Evolutionary conservation across 83 land plant genomes (phyloP), one percentile per base, ranked within the genome.

Genomic region (Diphasiastrum complanatum): DNA sequence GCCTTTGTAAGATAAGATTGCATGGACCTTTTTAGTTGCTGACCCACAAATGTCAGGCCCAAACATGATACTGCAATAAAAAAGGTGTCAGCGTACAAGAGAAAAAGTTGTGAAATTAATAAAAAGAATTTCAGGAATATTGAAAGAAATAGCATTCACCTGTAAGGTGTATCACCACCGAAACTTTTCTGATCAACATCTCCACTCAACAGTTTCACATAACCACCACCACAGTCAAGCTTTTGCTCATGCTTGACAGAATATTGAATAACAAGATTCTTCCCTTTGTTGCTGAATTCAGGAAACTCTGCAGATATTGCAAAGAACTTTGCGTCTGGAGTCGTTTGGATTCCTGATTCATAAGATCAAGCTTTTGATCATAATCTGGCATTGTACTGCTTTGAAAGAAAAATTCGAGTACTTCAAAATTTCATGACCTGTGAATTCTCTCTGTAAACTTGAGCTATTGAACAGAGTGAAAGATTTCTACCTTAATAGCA

Each of bases 41-140:
- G 80, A 74, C 12, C 89, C 95, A 71, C 95, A 87, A 45, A 87
- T 87, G 66, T 87, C 95, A 11, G 95, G 95, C 36, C 95, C 95
- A 87, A 87, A 87, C 95, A 87, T 87, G 37, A 87, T 85, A 52
- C 95, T 87, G 89, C 72, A 79, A 33, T 31, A 18, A 65, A 18
- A 63, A 49, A 48, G n/a, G n/a, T n/a, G n/a, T n/a, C n/a, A n/a
- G n/a, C n/a, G n/a, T n/a, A n/a, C n/a, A n/a, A n/a, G n/a, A n/a
- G n/a, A n/a, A n/a, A n/a, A n/a, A n/a, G n/a, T n/a, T n/a, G n/a
- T n/a, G n/a, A n/a, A n/a, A n/a, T n/a, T n/a, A n/a, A n/a, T n/a
- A n/a, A n/a, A n/a, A n/a, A n/a, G n/a, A n/a, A n/a, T n/a, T n/a
- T n/a, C n/a, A n/a, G n/a, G n/a, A n/a, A n/a, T n/a, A n/a, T n/a